Evolutionary conservation across 257 asterid species (phyloP), one percentile per base, ranked within the genome.

Genomic region (Solanum gracilifrons): DNA sequence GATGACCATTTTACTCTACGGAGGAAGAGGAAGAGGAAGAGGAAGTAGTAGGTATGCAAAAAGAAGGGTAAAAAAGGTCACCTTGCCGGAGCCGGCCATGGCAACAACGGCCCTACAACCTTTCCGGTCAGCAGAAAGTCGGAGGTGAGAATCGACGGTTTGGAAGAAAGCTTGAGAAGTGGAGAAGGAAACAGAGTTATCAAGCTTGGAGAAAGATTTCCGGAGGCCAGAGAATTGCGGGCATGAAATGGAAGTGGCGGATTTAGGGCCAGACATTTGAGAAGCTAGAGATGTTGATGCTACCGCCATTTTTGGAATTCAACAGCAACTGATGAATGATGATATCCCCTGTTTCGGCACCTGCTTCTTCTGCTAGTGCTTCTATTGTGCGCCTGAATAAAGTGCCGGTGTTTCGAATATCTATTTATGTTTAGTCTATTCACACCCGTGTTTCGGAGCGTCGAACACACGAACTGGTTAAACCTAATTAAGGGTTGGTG

Each of bases 1-100:
- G 9, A 31, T 66, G n/a, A 71, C 77, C 41, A 31, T 32, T 71
- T 32, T 8, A 32, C 79, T 32, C 33, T 27, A 25, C 25, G 11
- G 41, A 33, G 13, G 4, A 6, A 33, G 39, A 35, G 37, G 4
- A 6, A 33, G 39, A 35, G 37, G 37, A 35, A 35, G 9, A 31
- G n/a, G 76, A 43, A 43, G 51, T 43, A 43, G 51, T 43, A 43
- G 51, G 23, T 66, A 58, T 7, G 79, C 13, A 33, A 18, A 33
- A 39, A 12, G 5, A 16, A 32, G 8, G 10, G 23, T 2, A 39
- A 41, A 41, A 46, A 46, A 9, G 9, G 25, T 43, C 29, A 96
- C 99, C 98, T 97, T 97, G 85, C 99, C 99, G 43, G 99, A 86
- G 51, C 98, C 98, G 46, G 99, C 98, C 99, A 97, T 97, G 76